Conservation (phyloP, 1,284 basidiomycete species). For the Mrakiaceae sp. region DNA sequence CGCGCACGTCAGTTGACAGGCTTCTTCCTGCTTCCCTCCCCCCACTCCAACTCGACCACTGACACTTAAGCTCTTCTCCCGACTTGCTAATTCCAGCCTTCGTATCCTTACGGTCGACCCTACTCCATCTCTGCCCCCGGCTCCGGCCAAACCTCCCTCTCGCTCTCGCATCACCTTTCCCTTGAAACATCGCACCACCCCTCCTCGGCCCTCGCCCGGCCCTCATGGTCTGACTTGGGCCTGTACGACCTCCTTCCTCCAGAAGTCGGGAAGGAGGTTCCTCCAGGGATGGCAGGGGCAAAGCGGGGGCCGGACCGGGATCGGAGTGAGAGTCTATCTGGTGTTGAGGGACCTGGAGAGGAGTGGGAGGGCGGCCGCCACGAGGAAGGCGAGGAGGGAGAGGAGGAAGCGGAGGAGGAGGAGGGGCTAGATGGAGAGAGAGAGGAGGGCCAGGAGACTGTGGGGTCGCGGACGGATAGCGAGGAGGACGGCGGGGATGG, state of each 20-base stretch:
- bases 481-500: no score
- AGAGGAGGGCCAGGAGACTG: no score
- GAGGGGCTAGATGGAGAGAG: no score
- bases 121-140: background rate
- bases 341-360: no score
- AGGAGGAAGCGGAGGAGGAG: no score
- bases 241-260: constrained; percentile 2
- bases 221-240: constrained; percentile 7
- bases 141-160: background rate
- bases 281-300: constrained; percentile 16
- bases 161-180: background rate
- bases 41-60: background rate
- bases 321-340: background rate
- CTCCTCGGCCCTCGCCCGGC: background rate
- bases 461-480: no score
- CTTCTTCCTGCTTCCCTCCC: no score
- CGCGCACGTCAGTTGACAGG: constrained; percentile 6
- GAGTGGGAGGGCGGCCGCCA: no score
- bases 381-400: no score
- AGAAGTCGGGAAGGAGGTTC: constrained; percentile 9
- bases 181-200: background rate
- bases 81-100: background rate
- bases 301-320: constrained; percentile 15
- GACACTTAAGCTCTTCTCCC: background rate
- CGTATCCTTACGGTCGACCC: constrained; percentile 15